Conservation (phyloP, 2,329 filamentous ascomycete genomes). For the Fusarium xylarioides region DNA sequence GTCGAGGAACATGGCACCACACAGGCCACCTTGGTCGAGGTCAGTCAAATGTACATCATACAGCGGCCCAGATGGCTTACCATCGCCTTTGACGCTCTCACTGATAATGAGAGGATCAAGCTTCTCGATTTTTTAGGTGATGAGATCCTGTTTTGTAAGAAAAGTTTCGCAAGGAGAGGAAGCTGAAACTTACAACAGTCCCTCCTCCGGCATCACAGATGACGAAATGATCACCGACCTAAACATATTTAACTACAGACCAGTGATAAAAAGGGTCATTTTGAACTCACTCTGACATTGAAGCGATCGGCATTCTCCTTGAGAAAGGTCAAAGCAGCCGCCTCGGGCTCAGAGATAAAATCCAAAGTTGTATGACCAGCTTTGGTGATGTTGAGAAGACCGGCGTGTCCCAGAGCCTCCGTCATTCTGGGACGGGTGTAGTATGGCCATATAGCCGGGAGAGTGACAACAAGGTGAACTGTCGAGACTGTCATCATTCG, state of each 20-base stretch:
- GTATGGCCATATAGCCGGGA: constrained; percentile 58
- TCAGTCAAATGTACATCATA: not conserved
- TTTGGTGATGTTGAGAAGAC: constrained; percentile 45
- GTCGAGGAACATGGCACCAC: constrained; percentile 55
- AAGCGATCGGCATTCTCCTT: constrained; percentile 38
- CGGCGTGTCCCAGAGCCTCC: constrained; percentile 46
- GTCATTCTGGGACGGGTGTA: constrained; percentile 51
- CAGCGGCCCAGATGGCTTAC: constrained; percentile 20
- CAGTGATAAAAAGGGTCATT: not conserved
- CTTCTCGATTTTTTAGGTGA: constrained; percentile 49
- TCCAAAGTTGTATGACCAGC: constrained; percentile 45
- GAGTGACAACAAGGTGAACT: constrained; percentile 52
- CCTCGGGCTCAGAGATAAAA: constrained; percentile 57
- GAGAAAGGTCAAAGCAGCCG: constrained; percentile 53
- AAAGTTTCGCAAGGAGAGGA: not conserved
- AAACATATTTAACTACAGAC: not conserved
- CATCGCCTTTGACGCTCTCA: constrained; percentile 52
- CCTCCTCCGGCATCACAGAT: constrained; percentile 52
- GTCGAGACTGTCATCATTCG: not conserved
- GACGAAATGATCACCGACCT: constrained; percentile 43
- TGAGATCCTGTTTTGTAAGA: constrained; percentile 46
- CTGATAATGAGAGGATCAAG: constrained; percentile 43
- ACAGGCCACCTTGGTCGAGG: constrained; percentile 47
- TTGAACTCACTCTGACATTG: constrained; percentile 35
- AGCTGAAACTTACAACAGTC: constrained; percentile 44